A percentile compares a stretch with the other conserved stretches of the same genome.
These are phyloP conservation scores for Bjerkandera adusta DNA, from an alignment of 1,284 basidiomycete genomes.

Conservation along the genomic window DNA sequence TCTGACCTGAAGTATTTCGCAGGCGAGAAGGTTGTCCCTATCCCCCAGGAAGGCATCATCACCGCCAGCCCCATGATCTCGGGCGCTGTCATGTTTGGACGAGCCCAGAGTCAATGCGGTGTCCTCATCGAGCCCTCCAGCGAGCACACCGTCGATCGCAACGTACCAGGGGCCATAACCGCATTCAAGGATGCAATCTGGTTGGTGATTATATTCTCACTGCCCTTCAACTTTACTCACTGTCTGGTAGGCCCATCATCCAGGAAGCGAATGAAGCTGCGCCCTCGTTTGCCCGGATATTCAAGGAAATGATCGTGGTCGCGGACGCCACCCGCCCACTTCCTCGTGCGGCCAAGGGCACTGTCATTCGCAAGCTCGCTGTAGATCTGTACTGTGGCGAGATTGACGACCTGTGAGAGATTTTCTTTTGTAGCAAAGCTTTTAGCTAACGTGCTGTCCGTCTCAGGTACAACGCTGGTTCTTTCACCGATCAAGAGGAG, in stretches of 20 bases:
- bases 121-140: constrained; percentile 20
- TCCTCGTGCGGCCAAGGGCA: constrained; percentile 29
- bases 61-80: constrained; percentile 27
- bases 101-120: constrained; percentile 20
- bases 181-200: constrained; percentile 28
- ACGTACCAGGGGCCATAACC: constrained; percentile 13
- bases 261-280: constrained; percentile 34
- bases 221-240: too few relatives aligned
- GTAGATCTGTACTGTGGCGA: constrained; percentile 27
- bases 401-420: constrained; percentile 28
- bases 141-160: constrained; percentile 7
- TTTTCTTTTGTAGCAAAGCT: background rate
- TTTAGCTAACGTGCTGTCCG: background rate
- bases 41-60: constrained; percentile 30
- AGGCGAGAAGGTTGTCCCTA: constrained; percentile 27
- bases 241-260: constrained; percentile 30
- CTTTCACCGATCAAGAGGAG: constrained; percentile 21
- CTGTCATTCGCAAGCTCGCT: constrained; percentile 23
- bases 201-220: constrained; percentile 16
- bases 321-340: constrained; percentile 22
- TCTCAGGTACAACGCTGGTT: constrained; percentile 25
- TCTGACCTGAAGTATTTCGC: background rate
- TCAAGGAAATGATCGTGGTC: constrained; percentile 32
- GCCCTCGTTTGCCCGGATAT: constrained; percentile 36
- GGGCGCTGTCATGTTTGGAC: constrained; percentile 21